Base-by-base conservation (phyloP, 805 yeast genomes). In the Candida taoyuanica region DNA sequence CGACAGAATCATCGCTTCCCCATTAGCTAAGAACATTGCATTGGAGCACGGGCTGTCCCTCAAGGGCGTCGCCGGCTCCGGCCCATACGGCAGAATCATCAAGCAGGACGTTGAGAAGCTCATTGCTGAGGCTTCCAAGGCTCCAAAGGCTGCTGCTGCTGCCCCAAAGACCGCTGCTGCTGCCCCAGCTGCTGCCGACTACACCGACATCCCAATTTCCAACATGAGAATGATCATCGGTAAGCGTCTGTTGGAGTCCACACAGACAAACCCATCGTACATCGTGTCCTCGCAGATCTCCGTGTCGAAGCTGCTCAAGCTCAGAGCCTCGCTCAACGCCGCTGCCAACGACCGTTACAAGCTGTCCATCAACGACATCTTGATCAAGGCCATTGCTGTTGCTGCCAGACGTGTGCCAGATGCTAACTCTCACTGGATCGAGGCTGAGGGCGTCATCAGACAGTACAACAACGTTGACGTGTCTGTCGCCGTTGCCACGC, bases 401-500 rank as follows among this genome's bases (percentile, higher is more conserved):
- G 98, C 99, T 38, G 76, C 85, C 42, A 72, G 73, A 65, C 79
- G 91, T 67, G 95, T 89, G 38, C 98, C 98, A 46, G 88, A 82
- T 51, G 96, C 81, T 50, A 93, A 93, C 73, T 77, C 96, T 17
- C 85, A 89, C 62, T 93, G 96, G 93, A 74, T 93, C 56, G 95
- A 81, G 62, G 67, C 74, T 28, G 83, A 93, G 69, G 87, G 88
- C 50, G 82, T 91, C 56, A 86, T 93, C 52, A 85, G 99, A 72
- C 89, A 85, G 69, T 93, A 78, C 76, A 71, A 73, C 58, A 82
- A 78, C 56, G 98, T 91, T 39, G 99, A 93, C 59, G 95, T 93
- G 40, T 88, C 98, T 17, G 97, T 91, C 44, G 99, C 99, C 29
- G 99, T 93, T 48, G 93, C 98, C 44, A 93, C 98, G 15, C 97